Base-by-base conservation (phyloP, 2,329 filamentous ascomycete genomes). In the Coniella vitis region DNA sequence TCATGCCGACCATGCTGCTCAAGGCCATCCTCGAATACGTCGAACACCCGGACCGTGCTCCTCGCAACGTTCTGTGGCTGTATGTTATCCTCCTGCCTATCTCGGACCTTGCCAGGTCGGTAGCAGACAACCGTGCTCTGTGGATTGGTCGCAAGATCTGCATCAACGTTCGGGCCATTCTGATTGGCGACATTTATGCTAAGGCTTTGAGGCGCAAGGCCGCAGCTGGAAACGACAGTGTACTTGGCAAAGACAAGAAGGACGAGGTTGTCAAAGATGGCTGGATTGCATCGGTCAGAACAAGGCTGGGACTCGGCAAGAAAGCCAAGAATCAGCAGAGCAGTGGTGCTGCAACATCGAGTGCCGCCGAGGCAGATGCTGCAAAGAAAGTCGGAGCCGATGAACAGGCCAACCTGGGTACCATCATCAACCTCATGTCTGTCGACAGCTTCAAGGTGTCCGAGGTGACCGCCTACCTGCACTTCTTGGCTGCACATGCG, bases 401-500 rank as follows among this genome's bases (percentile, higher is more conserved):
- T 54, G 78, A 85, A 50, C 89, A 95, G 69, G 91, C 90, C 35
- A 96, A 93, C 53, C 77, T 94, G 44, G 93, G 94, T 54, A 95
- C 93, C n/a, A 96, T 98, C 61, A 98, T 98, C 72, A 98, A 97
- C 66, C 74, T 98, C 56, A 98, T 98, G 93, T 94, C 93, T 10
- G 94, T 98, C 36, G 94, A 98, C 71, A 96, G 91, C 41, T 97
- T 97, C 80, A 98, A 98, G 70, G 89, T 98, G 48, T 87, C 88
- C 54, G 93, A 98, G 63, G 84, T 95, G 51, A 93, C 89, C 34
- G 87, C 91, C 0, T 98, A 98, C 64, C 73, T 98, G 29, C 93
- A 98, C 67, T 98, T 95, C 67, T 73, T 98, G n/a, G 86, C 91
- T 73, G 91, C 90, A 0, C 84, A 86, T 53, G 90, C 91, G 1